Evolutionary conservation across 2,329 filamentous ascomycete genomes (phyloP), one percentile per base, ranked within the genome.

Genomic region (Thelonectria blattea): DNA sequence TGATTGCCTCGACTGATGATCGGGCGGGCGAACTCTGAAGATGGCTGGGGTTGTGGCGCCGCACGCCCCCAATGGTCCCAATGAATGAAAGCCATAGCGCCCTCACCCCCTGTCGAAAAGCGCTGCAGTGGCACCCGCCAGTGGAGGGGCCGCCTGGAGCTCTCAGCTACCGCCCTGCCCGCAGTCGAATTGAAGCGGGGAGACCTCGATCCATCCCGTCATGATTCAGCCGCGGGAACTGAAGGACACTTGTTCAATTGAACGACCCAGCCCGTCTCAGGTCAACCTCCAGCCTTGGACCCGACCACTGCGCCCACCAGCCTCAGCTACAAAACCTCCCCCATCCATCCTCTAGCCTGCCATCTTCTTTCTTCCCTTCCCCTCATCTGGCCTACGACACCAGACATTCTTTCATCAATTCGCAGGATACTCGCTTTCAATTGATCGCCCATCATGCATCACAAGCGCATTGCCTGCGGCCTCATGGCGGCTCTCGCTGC

Each of bases 401-500:
- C 56, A 53, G 47, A 51, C 60, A 64, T 48, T 62, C 61, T 61
- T 57, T 66, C 57, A 66, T 66, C 34, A 37, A 37, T 64, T 65
- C 67, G 62, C 65, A 71, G 61, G 64, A 69, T 67, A 68, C 63
- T 60, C 59, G 57, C 51, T 53, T 52, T 53, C 53, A 60, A 64
- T 66, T 63, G 65, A 66, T 60, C 60, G 59, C 58, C 58, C 69
- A 78, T 70, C 62, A 85, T 85, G 82, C 79, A 79, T 65, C 76
- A 79, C 70, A 81, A 81, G 75, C 79, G 77, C 69, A 71, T 86
- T 65, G 80, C 82, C 71, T 78, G 80, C 68, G 81, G 83, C 80
- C 79, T 86, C 70, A 74, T 86, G 72, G 80, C 81, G 69, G 82
- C 83, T 66, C 78, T 82, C 61, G 83, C 84, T 62, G 82, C 83